Percentiles rank a stretch among this genome's conserved stretches.
Evolutionary conservation across 768 basidiomycete species (phyloP).

Genomic region (Suillus bovinus): DNA sequence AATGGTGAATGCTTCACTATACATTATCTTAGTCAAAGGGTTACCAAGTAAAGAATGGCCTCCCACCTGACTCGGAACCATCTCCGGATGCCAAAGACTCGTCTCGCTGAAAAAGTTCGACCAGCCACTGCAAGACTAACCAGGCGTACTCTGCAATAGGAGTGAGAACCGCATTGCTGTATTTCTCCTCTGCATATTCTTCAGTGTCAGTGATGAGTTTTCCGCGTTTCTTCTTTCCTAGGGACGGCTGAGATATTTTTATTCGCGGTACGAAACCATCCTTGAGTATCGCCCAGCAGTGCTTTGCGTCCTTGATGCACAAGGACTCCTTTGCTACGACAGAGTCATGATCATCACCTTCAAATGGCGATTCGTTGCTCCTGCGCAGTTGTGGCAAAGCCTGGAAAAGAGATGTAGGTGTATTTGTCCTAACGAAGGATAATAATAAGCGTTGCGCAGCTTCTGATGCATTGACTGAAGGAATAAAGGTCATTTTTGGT

Average conservation of each 20-base stretch:
- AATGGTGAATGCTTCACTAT: conserved; percentile 50
- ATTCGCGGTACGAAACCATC: conserved; percentile 51
- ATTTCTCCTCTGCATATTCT: conserved; percentile 24
- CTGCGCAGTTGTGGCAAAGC: conserved; percentile 53
- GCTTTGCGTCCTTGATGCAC: conserved; percentile 52
- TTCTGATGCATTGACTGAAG: conserved; percentile 45
- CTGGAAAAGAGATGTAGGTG: conserved; percentile 50
- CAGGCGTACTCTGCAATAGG: conserved; percentile 65
- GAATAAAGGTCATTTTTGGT: conserved; percentile 41
- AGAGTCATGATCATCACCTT: conserved; percentile 47
- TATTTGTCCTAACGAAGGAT: conserved; percentile 57
- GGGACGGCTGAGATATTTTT: conserved; percentile 15
- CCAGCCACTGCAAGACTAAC: conserved; percentile 69
- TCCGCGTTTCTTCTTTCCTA: conserved; percentile 34
- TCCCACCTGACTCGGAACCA: conserved; percentile 32
- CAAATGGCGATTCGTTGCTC: conserved; percentile 10
- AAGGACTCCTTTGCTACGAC: conserved; percentile 54
- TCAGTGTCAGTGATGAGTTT: conserved; percentile 27
- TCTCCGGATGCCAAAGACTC: conserved; percentile 38
- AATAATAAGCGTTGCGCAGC: conserved; percentile 55
- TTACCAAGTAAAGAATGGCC: not conserved
- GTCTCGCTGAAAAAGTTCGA: conserved; percentile 69
- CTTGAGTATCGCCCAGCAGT: conserved; percentile 62
- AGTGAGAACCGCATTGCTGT: conserved; percentile 15
- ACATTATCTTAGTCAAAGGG: conserved; percentile 12